phyloP scores from a whole-genome alignment of 257 asterid species.

The Salvia rosmarinus region DNA sequence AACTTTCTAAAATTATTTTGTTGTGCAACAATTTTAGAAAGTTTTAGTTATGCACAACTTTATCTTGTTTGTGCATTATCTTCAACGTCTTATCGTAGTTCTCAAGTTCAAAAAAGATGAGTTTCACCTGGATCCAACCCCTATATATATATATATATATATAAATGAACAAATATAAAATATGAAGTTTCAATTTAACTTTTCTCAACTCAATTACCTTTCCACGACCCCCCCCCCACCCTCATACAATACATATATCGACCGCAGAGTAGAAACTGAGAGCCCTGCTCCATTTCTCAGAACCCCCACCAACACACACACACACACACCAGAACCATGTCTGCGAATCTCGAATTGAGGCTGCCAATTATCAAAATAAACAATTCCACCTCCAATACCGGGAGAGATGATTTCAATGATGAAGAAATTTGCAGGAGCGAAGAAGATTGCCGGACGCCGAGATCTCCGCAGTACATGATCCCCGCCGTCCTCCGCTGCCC shows the following conservation, averaged over 20 bases:
- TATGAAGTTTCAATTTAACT: conserved; percentile 21
- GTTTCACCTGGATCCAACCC: too few relatives aligned
- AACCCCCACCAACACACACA: conserved; percentile 14
- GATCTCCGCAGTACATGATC: conserved; percentile 49
- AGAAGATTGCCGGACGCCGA: conserved; percentile 54
- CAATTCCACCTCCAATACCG: background rate
- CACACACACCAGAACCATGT: conserved; percentile 25
- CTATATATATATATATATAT: too few relatives aligned
- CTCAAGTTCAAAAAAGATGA: too few relatives aligned
- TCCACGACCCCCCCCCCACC: conserved; percentile 36
- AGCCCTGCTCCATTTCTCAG: conserved; percentile 29
- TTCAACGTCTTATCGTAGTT: too few relatives aligned
- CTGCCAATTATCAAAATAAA: conserved; percentile 34
- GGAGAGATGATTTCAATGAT: background rate
- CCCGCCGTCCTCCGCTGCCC: conserved; percentile 53
- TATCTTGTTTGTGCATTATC: too few relatives aligned
- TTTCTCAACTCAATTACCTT: conserved; percentile 49
- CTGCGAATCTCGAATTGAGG: conserved; percentile 54
- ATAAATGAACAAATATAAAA: too few relatives aligned
- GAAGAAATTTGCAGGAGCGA: conserved; percentile 19
- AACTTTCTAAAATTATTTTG: too few relatives aligned
- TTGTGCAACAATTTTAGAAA: too few relatives aligned
- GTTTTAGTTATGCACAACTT: too few relatives aligned
- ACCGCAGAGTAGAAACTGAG: conserved; percentile 23
- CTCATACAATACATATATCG: conserved; percentile 23